Percentiles rank a stretch among this genome's conserved stretches.
Conservation (phyloP, 306 rosid genomes). For the Medicago lupulina region DNA sequence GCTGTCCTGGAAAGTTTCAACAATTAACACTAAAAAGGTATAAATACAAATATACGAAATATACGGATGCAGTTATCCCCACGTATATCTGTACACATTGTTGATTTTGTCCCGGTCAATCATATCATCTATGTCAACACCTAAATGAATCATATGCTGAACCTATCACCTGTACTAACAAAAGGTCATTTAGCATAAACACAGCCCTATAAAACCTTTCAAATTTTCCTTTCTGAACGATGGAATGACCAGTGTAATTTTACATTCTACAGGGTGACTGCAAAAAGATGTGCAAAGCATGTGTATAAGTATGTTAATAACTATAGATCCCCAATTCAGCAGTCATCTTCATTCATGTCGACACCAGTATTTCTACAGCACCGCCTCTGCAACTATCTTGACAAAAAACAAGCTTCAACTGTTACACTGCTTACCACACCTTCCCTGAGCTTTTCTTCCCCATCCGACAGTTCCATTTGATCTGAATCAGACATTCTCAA, state of each 20-base stretch:
- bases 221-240: slow-evolving; percentile 43
- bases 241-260: slow-evolving; percentile 54
- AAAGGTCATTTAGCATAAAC: slow-evolving; percentile 47
- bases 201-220: slow-evolving; percentile 46
- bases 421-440: slow-evolving; percentile 40
- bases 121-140: slow-evolving; percentile 44
- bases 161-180: slow-evolving; percentile 54
- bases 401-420: slow-evolving; percentile 16
- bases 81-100: slow-evolving; percentile 74
- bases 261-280: slow-evolving; percentile 43
- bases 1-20: slow-evolving; percentile 12
- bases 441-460: slow-evolving; percentile 59
- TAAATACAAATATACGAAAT: slow-evolving; percentile 43
- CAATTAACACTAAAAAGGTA: slow-evolving; percentile 20
- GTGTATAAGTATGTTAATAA: slow-evolving; percentile 49
- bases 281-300: slow-evolving; percentile 41
- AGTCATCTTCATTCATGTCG: slow-evolving; percentile 44
- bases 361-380: slow-evolving; percentile 38
- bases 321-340: slow-evolving; percentile 40
- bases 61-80: slow-evolving; percentile 50
- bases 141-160: slow-evolving; percentile 60
- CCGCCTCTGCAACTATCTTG: slow-evolving; percentile 36
- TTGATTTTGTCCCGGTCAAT: slow-evolving; percentile 41
- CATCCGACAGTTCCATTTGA: slow-evolving; percentile 71
- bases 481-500: slow-evolving; percentile 58